Evolutionary conservation across 140 eudicot species (phyloP).

Genomic region (Stevia rebaudiana): DNA sequence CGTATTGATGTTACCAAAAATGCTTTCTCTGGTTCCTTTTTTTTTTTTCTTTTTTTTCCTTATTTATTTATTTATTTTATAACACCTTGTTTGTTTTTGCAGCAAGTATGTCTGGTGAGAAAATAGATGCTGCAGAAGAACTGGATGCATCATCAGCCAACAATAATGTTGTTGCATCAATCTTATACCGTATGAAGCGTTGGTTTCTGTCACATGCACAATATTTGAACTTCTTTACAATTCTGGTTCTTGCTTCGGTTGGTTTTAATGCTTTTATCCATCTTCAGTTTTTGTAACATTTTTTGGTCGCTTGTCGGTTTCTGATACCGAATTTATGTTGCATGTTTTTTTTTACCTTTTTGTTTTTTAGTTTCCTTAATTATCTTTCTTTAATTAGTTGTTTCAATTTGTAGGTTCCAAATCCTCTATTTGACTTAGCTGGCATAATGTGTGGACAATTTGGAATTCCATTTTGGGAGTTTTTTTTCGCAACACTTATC

Average conservation of each 20-base stretch:
- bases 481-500: constrained; percentile 58
- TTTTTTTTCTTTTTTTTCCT: not conserved
- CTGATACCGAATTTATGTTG: not conserved
- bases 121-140: constrained; percentile 61
- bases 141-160: constrained; percentile 52
- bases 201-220: constrained; percentile 95
- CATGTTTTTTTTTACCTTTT: not conserved
- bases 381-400: constrained; percentile 15
- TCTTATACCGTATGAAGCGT: constrained; percentile 42
- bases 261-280: constrained; percentile 27
- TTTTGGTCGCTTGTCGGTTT: not conserved
- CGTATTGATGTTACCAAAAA: not conserved
- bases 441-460: constrained; percentile 88
- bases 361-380: not conserved
- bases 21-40: not conserved
- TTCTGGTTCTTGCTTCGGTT: constrained; percentile 91
- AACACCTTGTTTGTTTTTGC: constrained; percentile 22
- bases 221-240: constrained; percentile 73
- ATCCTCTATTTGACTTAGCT: constrained; percentile 83
- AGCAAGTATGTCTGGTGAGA: constrained; percentile 78
- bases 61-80: not conserved
- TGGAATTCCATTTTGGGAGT: constrained; percentile 80
- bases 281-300: not conserved
- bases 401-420: constrained; percentile 51
- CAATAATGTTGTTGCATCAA: constrained; percentile 49